Conservation (phyloP, 768 basidiomycete genomes). For the Cyclocybe cylindracea region DNA sequence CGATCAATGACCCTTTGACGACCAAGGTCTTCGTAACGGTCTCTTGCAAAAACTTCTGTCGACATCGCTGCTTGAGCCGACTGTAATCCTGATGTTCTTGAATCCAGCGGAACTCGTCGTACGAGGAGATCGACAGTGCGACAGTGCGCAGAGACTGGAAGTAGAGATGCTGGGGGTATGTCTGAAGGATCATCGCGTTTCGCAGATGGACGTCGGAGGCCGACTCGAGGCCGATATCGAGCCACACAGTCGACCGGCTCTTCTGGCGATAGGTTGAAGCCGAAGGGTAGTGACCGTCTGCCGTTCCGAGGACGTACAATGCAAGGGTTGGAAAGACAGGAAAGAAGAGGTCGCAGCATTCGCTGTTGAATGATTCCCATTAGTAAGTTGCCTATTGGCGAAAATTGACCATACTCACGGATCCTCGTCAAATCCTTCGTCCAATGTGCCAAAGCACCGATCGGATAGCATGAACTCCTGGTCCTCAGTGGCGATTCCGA, state of each 20-base stretch:
- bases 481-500: constrained; percentile 53
- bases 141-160: constrained; percentile 56
- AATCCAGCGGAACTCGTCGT: constrained; percentile 60
- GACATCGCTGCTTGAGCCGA: constrained; percentile 54
- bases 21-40: constrained; percentile 55
- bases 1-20: constrained; percentile 46
- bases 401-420: constrained; percentile 30
- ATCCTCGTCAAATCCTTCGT: constrained; percentile 46
- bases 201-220: constrained; percentile 60
- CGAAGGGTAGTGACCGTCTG: constrained; percentile 14
- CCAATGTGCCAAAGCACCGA: constrained; percentile 53
- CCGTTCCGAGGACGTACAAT: constrained; percentile 50
- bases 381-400: neutral
- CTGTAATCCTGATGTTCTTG: constrained; percentile 56
- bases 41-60: constrained; percentile 57
- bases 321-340: constrained; percentile 56
- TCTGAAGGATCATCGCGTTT: constrained; percentile 58
- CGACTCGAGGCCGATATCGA: constrained; percentile 52
- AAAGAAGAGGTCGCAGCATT: constrained; percentile 53
- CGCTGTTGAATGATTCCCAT: constrained; percentile 27
- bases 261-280: constrained; percentile 13
- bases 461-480: constrained; percentile 60
- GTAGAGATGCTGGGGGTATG: constrained; percentile 48
- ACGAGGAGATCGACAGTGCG: constrained; percentile 52
- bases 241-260: constrained; percentile 26